phyloP scores from a whole-genome alignment of 192 early-diverging fungal genomes.

The Rhizoclosmatium sp. region DNA sequence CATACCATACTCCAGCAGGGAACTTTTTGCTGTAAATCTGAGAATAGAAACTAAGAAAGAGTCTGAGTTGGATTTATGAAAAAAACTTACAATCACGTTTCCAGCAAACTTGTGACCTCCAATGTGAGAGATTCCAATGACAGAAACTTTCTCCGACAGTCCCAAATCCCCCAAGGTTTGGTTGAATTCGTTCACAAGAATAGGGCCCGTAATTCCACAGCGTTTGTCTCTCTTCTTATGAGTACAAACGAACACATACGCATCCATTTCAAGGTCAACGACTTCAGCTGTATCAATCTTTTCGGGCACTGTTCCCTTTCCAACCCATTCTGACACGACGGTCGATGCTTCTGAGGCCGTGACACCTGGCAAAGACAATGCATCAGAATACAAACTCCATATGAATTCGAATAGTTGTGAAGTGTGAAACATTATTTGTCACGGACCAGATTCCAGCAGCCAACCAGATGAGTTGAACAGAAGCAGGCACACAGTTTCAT shows the following conservation, averaged over 20 bases:
- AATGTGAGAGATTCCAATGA: constrained; percentile 36
- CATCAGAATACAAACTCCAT: neutral
- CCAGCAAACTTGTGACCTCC: constrained; percentile 75
- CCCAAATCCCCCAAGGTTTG: constrained; percentile 44
- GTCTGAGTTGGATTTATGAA: constrained; percentile 20
- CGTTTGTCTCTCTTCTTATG: constrained; percentile 71
- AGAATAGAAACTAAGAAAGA: neutral
- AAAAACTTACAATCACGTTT: constrained; percentile 61
- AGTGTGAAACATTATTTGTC: no score
- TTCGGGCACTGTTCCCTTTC: neutral
- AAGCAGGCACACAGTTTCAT: neutral
- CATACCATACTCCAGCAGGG: constrained; percentile 57
- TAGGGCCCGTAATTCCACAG: constrained; percentile 68
- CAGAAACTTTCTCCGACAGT: constrained; percentile 39
- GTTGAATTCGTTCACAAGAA: constrained; percentile 65
- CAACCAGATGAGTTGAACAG: neutral
- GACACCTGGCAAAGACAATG: neutral
- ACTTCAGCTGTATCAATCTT: neutral
- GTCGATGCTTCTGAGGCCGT: neutral
- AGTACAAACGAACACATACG: constrained; percentile 66
- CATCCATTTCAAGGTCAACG: constrained; percentile 35
- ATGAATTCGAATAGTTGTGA: no score
- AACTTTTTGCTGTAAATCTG: constrained; percentile 49
- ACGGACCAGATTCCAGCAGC: no score
- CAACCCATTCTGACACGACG: constrained; percentile 14